Evolutionary conservation across 1,284 basidiomycete genomes (phyloP).

Genomic region (Ustilago hordei): DNA sequence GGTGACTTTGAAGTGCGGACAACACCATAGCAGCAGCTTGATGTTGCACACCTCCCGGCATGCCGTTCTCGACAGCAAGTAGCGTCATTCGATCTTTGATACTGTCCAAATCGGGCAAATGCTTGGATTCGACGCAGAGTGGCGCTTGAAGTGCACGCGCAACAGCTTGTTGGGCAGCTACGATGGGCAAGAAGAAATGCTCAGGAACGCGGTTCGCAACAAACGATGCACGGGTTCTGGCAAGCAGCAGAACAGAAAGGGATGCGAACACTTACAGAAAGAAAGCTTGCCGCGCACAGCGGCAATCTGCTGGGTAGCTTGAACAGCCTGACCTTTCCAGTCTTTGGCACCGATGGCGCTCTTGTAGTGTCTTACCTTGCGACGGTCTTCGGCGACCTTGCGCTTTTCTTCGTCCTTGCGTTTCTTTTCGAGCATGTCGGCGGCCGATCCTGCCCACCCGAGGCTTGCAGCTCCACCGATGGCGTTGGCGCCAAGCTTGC

Average conservation of each 20-base stretch:
- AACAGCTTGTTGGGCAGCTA: slow-evolving; percentile 64
- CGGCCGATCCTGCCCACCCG: slow-evolving; percentile 67
- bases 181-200: slow-evolving; percentile 28
- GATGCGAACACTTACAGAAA: slow-evolving; percentile 45
- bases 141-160: slow-evolving; percentile 57
- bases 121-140: slow-evolving; percentile 69
- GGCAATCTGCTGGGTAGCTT: slow-evolving; percentile 55
- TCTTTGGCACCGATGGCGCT: slow-evolving; percentile 64
- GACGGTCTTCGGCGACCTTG: slow-evolving; percentile 62
- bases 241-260: slow-evolving; percentile 10
- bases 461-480: slow-evolving; percentile 43
- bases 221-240: slow-evolving; percentile 17
- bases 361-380: slow-evolving; percentile 61
- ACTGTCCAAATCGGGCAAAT: slow-evolving; percentile 69
- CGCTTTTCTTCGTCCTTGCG: slow-evolving; percentile 68
- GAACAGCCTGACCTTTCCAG: slow-evolving; percentile 58
- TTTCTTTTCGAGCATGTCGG: slow-evolving; percentile 68
- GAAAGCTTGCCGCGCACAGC: slow-evolving; percentile 50
- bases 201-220: slow-evolving; percentile 37
- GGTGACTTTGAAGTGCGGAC: slow-evolving; percentile 66
- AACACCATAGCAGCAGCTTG: slow-evolving; percentile 69
- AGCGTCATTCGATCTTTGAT: slow-evolving; percentile 70
- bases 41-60: slow-evolving; percentile 67
- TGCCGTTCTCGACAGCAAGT: slow-evolving; percentile 69
- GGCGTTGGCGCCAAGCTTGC: slow-evolving; percentile 40